Base-by-base conservation (phyloP, 1,284 basidiomycete species). In the Termitomyces sp. region DNA sequence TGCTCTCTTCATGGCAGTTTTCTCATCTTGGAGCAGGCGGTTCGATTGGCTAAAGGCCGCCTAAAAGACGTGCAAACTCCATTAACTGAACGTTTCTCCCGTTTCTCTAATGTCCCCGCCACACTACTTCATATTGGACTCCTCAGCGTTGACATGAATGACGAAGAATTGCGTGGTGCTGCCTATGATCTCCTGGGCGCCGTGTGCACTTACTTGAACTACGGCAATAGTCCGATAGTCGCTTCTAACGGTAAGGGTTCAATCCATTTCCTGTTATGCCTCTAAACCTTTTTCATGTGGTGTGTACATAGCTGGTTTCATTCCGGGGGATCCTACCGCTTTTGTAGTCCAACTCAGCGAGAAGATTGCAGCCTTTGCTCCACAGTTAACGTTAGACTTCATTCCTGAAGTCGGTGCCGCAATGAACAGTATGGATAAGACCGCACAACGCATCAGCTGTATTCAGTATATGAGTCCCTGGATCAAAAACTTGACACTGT, bases 361-460 rank as follows among this genome's bases (percentile, higher is more conserved):
- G 56, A 79, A 78, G 34, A 72, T 95, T 8, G 83, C 93, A 0
- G 72, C 72, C 1, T 85, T 86, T 60, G 82, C 81, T 7, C 90
- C 92, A 9, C 81, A 91, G 28, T 72, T 94, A 41, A 93, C 92
- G 0, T 73, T 95, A 18, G 91, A 94, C 66, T 91, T 95, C 70
- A 74, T 95, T 51, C 82, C 84, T 18, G 92, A 94, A 69, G 88
- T 93, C 46, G 81, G 82, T 26, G 77, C 82, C 1, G 82, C 84
- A 14, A 80, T 92, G 68, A 75, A 80, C 3, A 77, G 80, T 24
- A 79, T 89, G 67, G 78, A 82, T 52, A 82, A 81, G 64, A 62
- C 70, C 3, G 69, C 78, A 1, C 83, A 84, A 52, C 82, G 85
- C 50, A 80, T 89, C 26, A 80, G 79, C 49, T 91, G 85, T 61